Evolutionary conservation across 345 rosid genomes (phyloP), one percentile per base, ranked within the genome.

Genomic region (Salix viminalis): DNA sequence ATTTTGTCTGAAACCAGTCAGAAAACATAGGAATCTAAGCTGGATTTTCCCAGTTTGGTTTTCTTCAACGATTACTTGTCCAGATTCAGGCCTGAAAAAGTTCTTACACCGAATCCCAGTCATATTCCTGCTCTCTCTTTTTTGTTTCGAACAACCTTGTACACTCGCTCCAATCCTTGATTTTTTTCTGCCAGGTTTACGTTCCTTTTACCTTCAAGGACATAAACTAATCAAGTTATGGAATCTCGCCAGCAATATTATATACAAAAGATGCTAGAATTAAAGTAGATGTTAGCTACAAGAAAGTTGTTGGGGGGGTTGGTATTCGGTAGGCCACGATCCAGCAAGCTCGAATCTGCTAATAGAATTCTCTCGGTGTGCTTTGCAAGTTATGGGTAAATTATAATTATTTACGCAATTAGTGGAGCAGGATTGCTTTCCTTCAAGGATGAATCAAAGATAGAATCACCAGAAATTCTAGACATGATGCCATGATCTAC

Each of bases 381-480:
- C 76, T 64, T 30, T 23, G 21, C 60, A 39, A 14, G 2, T 46
- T 61, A 61, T 41, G 32, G 30, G 16, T 5, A 21, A 56, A 56
- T 56, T 24, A 23, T 73, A 60, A 41, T 62, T 62, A 44, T 64
- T 74, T 44, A 24, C 69, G 75, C 70, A 64, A 64, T 64, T 64
- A 32, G 48, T 41, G 67, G 24, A 21, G 36, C 19, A 11, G 16
- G 44, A 21, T 23, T 21, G 13, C 16, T 26, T 41, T 12, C 52
- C 19, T 37, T 41, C 71, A 42, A 1, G 13, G 16, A 21, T 41
- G 23, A 69, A 69, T 54, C 61, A 21, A 19, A 34, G 37, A 4
- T 34, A 4, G 37, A 34, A 56, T 58, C 23, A 58, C 64, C 15
- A 4, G 10, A 56, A 11, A 58, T 10, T 58, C 28, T 0, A n/a